Percentiles rank a stretch among this genome's conserved stretches.
These are phyloP conservation scores for Aspergillus hiratsukae DNA, from an alignment of 2,329 filamentous ascomycete species.

Conservation along the genomic window DNA sequence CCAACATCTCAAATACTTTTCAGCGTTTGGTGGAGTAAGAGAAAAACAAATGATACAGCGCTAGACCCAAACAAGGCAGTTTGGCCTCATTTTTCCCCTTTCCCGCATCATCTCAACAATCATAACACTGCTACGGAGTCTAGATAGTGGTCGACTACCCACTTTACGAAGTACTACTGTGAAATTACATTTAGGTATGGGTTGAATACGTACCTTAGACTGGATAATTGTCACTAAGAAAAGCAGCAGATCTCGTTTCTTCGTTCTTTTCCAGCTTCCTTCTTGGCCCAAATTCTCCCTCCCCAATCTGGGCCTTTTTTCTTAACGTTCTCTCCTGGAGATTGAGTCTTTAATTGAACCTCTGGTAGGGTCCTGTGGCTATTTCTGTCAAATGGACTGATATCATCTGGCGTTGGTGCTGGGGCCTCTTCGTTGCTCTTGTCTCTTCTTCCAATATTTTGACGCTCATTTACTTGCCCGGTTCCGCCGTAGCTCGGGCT, in stretches of 20 bases:
- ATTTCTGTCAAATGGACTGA: slow-evolving; percentile 9
- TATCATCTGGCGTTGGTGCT: slow-evolving; percentile 5
- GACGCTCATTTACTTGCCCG: neutral
- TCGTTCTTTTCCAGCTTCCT: slow-evolving; percentile 10
- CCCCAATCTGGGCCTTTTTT: slow-evolving; percentile 5
- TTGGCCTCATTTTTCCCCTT: slow-evolving; percentile 1
- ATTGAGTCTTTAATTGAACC: slow-evolving; percentile 19
- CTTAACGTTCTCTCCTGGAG: slow-evolving; percentile 10
- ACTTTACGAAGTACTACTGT: neutral
- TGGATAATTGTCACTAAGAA: neutral
- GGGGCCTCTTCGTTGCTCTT: slow-evolving; percentile 7
- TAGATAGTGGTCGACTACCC: neutral
- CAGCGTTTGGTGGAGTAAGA: neutral
- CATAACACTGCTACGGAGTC: neutral
- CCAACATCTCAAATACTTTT: neutral
- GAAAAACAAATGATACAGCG: slow-evolving; percentile 1
- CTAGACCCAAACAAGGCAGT: slow-evolving; percentile 18
- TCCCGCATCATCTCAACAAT: neutral
- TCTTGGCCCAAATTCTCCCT: slow-evolving; percentile 8
- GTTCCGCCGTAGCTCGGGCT: neutral
- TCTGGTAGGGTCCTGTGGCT: slow-evolving; percentile 27
- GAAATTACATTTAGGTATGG: too few species aligned
- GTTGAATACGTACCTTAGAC: neutral
- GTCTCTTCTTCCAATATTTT: neutral
- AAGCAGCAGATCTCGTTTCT: slow-evolving; percentile 13